Evolutionary conservation across 2,329 filamentous ascomycete species (phyloP).

Genomic region (Pestalotiopsis sp.): DNA sequence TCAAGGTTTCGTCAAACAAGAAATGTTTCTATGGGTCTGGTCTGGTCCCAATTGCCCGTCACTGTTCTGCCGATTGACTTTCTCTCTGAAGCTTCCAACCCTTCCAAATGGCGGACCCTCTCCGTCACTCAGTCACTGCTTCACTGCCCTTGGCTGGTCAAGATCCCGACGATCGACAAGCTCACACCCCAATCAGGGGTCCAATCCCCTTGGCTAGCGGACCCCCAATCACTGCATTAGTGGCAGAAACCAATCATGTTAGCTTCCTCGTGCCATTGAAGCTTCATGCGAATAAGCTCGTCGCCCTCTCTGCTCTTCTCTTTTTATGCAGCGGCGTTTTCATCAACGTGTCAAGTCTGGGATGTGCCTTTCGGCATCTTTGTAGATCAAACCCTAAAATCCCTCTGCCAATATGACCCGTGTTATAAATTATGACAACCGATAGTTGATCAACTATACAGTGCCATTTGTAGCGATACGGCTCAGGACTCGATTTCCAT

Average conservation of each 20-base stretch:
- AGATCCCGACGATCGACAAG: neutral
- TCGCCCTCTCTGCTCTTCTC: no score
- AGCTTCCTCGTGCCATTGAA: neutral
- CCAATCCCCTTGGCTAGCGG: neutral
- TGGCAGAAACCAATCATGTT: neutral
- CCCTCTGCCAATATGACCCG: neutral
- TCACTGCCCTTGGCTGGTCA: neutral
- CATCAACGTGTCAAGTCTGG: constrained; percentile 8
- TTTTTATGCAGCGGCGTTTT: constrained; percentile 8
- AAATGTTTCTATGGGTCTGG: constrained; percentile 7
- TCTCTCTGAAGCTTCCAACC: neutral
- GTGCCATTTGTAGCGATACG: no score
- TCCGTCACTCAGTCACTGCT: neutral
- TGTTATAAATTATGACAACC: constrained; percentile 17
- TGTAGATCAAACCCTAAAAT: neutral
- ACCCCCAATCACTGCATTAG: neutral
- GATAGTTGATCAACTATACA: neutral
- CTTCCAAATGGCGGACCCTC: neutral
- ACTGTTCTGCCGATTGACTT: neutral
- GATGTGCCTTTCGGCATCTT: neutral
- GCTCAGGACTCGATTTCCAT: no score
- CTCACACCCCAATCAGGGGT: neutral
- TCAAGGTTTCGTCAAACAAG: neutral
- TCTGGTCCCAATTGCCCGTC: neutral
- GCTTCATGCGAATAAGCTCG: constrained; percentile 4